Base-by-base conservation (phyloP, 2,329 filamentous ascomycete genomes). In the Pyrenochaeta sp. region DNA sequence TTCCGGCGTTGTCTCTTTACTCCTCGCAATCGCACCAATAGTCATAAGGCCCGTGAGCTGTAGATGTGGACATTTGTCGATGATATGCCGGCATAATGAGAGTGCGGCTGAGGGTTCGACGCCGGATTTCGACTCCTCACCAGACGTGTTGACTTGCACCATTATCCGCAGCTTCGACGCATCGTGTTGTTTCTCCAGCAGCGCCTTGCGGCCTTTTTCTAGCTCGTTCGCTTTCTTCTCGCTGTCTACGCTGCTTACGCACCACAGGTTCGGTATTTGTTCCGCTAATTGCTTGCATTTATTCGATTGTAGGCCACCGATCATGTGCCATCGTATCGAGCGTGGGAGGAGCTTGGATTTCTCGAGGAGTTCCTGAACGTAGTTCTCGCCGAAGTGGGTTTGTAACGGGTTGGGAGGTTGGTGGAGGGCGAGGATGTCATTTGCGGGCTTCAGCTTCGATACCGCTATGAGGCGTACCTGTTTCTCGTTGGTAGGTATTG, bases 131-230 rank as follows among this genome's bases (percentile, higher is more conserved):
- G 84, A 85, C 48, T 87, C 87, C 76, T 98, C 95, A 53, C 92
- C 92, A 0, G 91, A 96, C 0, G 95, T 99, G 79, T 99, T 99
- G 67, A 99, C 89, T 80, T 99, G 95, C 19, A 99, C 89, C 80
- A 95, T 93, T 30, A 99, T 84, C 54, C 88, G 82, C 66, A 97
- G 80, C 57, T 74, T 77, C 19, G 73, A 72, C 2, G 55, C 57
- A 1, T 81, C 80, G 69, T 13, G 2, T 24, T 50, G 75, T 57
- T 37, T 77, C 64, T 73, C 71, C 0, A 68, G 73, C 37, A 90
- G 80, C 37, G 86, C 86, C 12, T 84, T 85, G 47, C 95, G 90
- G 13, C 92, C 87, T 61, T 90, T 90, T 76, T 96, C 88, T 28
- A 99, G 84, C 50, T 92, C 85, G 52, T 88, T 85, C 0, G 93